phyloP scores from a whole-genome alignment of 2,329 filamentous ascomycete genomes.

The Sclerotinia sclerotiorum region DNA sequence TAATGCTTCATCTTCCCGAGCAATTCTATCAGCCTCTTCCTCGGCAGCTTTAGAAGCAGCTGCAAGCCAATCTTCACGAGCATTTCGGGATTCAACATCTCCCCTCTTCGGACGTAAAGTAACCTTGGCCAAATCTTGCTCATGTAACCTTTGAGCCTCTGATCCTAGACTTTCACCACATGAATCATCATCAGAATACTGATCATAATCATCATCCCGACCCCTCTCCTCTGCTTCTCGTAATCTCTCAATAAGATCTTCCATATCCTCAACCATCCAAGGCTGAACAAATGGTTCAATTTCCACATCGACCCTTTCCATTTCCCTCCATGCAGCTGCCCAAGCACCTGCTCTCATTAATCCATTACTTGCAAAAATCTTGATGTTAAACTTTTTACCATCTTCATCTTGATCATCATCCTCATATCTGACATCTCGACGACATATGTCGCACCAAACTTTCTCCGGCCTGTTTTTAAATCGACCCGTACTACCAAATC shows the following conservation, averaged over 20 bases:
- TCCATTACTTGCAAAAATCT: conserved; percentile 92
- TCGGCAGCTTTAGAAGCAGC: conserved; percentile 2
- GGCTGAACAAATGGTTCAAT: conserved; percentile 71
- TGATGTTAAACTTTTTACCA: conserved; percentile 66
- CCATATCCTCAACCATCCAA: conserved; percentile 58
- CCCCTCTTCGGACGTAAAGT: conserved; percentile 10
- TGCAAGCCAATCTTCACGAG: not conserved
- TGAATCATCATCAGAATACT: conserved; percentile 31
- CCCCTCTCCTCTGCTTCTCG: conserved; percentile 21
- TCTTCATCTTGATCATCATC: conserved; percentile 28
- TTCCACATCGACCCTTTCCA: conserved; percentile 97
- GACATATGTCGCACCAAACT: conserved; percentile 41
- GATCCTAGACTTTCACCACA: conserved; percentile 19
- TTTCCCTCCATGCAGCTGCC: conserved; percentile 92
- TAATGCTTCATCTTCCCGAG: not conserved
- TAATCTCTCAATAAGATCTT: conserved; percentile 47
- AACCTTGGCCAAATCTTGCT: conserved; percentile 25
- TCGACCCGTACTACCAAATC: conserved; percentile 18
- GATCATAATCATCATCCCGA: conserved; percentile 32
- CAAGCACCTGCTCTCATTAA: conserved; percentile 90
- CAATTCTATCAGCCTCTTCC: not conserved
- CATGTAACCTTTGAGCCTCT: conserved; percentile 24
- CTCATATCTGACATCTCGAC: conserved; percentile 38
- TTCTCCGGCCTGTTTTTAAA: conserved; percentile 19
- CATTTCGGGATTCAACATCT: not conserved